Evolutionary conservation across 306 rosid species (phyloP), one percentile per base, ranked within the genome.

Genomic region (Sphenostylis stenocarpa): DNA sequence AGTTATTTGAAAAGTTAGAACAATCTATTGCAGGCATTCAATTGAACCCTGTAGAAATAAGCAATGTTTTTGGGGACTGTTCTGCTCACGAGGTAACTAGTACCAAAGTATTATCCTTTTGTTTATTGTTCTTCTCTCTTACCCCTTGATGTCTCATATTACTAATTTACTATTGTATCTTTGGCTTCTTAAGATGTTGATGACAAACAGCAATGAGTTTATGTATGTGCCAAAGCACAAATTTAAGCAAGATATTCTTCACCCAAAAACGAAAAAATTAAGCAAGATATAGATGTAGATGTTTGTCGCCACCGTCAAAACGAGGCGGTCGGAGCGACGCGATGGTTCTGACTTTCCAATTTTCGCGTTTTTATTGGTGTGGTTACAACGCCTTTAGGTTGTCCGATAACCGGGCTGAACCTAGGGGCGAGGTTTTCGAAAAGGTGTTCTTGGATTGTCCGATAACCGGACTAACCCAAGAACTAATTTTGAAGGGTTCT

Each of bases 1-100:
- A 88, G 84, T 74, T 92, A 71, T 91, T 95, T 29, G 96, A 86
- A 69, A 95, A 95, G 75, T 83, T 95, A 81, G 97, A 93, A 83
- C 96, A 88, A 62, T 95, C 96, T 73, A 66, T 88, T 56, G 44
- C 74, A 48, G 92, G 76, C 79, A 90, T 95, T 79, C 86, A 84
- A 75, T 86, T 95, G 55, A 87, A 88, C 60, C 84, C 91, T 57
- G 84, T 83, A 80, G 94, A 86, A 68, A 62, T 86, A 61, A 80
- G 82, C 31, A 82, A 48, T 66, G 84, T 78, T 72, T 85, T 92
- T 31, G 72, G 79, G 15, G 91, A 88, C 80, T 73, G 67, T 60
- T 65, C 90, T 79, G 81, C 82, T 72, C 96, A 90, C 69, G 88
- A 90, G 91, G 96, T 94, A 87, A 89, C 51, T 60, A 63, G 72